Evolutionary conservation across 2,329 filamentous ascomycete species (phyloP).

Genomic region (Venturia nashicola): DNA sequence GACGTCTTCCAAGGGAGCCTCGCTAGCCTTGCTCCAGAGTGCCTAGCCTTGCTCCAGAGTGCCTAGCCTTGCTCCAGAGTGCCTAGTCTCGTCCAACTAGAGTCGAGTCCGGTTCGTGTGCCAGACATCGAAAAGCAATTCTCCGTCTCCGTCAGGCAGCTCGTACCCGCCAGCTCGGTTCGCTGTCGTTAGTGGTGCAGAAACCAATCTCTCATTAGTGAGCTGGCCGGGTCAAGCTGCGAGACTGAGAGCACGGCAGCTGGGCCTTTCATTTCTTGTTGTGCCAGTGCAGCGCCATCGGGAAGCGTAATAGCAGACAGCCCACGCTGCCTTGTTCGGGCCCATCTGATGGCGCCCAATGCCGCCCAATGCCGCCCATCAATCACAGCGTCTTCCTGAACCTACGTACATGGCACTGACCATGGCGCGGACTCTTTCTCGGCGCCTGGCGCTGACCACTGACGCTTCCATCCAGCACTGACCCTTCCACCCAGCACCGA

Average conservation of each 20-base stretch:
- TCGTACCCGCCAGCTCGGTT: not conserved
- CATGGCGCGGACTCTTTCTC: not conserved
- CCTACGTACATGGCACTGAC: not conserved
- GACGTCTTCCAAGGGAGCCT: not conserved
- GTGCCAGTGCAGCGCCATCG: not conserved
- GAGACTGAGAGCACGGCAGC: not conserved
- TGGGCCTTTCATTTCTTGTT: not conserved
- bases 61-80: not conserved
- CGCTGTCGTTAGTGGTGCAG: not conserved
- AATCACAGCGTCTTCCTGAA: not conserved
- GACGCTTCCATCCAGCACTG: too few relatives aligned
- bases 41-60: too few relatives aligned
- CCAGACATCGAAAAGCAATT: constrained; percentile 4
- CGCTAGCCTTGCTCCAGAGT: not conserved
- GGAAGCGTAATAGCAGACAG: not conserved
- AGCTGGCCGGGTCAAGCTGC: not conserved
- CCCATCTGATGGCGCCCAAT: not conserved
- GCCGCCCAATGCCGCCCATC: not conserved
- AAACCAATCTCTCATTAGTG: not conserved
- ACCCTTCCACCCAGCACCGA: too few relatives aligned
- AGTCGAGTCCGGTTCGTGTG: not conserved
- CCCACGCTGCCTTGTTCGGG: constrained; percentile 1
- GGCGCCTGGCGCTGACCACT: constrained; percentile 4
- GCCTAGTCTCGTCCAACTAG: not conserved
- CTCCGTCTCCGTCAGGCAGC: not conserved